Evolutionary conservation across 257 asterid species (phyloP).

Genomic region (Forsythia viridissima): DNA sequence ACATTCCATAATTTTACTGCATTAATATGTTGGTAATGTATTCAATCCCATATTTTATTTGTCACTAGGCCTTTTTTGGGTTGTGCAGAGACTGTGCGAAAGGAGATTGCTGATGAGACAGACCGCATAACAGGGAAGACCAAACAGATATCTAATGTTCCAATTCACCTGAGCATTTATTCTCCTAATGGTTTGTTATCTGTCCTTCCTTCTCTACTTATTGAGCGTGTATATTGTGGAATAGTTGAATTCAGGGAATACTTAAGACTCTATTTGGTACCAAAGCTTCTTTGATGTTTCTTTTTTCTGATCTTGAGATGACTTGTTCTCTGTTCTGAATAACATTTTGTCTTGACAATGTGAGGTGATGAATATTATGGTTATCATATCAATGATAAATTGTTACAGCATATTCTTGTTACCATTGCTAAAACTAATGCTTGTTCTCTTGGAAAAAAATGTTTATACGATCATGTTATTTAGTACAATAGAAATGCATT

Average conservation of each 20-base stretch:
- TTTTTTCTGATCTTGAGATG: slow-evolving; percentile 1
- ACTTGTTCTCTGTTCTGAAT: slow-evolving; percentile 5
- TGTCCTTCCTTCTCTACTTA: slow-evolving; percentile 22
- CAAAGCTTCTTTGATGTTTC: neutral
- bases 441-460: neutral
- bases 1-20: slow-evolving; percentile 25
- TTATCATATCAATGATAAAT: neutral
- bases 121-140: slow-evolving; percentile 90
- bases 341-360: slow-evolving; percentile 9
- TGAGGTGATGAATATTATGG: slow-evolving; percentile 9
- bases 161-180: slow-evolving; percentile 94
- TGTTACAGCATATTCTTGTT: neutral
- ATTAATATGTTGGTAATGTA: slow-evolving; percentile 19
- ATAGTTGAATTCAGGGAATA: slow-evolving; percentile 12
- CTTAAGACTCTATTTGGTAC: slow-evolving; percentile 8
- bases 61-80: slow-evolving; percentile 35
- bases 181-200: slow-evolving; percentile 80
- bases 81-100: slow-evolving; percentile 84
- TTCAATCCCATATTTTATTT: slow-evolving; percentile 26
- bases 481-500: neutral
- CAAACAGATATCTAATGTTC: slow-evolving; percentile 86
- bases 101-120: slow-evolving; percentile 93
- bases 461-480: neutral
- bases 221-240: slow-evolving; percentile 13
- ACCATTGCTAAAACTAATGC: neutral